Evolutionary conservation across 108 stramenopile species (phyloP).

Genomic region (Fragilariopsis cylindrus): DNA sequence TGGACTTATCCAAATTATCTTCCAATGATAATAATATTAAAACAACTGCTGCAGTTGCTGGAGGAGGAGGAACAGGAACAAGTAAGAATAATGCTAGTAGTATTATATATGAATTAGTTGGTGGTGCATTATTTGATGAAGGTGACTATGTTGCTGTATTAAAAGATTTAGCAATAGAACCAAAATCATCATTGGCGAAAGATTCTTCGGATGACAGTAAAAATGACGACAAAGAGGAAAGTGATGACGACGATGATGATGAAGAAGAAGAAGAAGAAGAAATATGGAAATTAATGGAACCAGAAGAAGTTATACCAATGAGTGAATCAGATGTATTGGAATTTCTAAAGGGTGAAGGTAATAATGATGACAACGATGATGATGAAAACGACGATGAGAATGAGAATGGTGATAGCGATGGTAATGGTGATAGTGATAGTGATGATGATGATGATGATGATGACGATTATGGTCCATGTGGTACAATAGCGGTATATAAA

Average conservation of each 20-base stretch:
- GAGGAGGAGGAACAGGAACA: too few relatives aligned
- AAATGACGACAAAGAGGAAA: neutral
- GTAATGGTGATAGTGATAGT: neutral
- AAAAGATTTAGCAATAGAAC: constrained; percentile 12
- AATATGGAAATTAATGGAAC: constrained; percentile 36
- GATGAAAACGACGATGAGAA: neutral
- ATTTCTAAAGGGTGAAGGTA: constrained; percentile 34
- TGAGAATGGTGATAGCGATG: neutral
- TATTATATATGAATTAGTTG: constrained; percentile 29
- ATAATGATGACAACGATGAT: constrained; percentile 9
- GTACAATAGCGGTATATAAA: constrained; percentile 28
- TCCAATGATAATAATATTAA: constrained; percentile 6
- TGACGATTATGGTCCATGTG: constrained; percentile 17
- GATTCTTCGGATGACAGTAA: neutral
- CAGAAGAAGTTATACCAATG: constrained; percentile 41
- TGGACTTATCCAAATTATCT: constrained; percentile 31
- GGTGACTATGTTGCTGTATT: constrained; percentile 36
- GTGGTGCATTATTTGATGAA: constrained; percentile 35
- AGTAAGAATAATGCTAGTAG: neutral
- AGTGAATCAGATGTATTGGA: constrained; percentile 29
- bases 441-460: neutral
- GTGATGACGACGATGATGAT: neutral
- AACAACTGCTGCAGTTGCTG: too few relatives aligned
- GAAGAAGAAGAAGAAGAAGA: constrained; percentile 33
- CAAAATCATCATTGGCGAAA: neutral